Conservation (phyloP, 1,139 yeast species). For the Saccharomyces hybrid region DNA sequence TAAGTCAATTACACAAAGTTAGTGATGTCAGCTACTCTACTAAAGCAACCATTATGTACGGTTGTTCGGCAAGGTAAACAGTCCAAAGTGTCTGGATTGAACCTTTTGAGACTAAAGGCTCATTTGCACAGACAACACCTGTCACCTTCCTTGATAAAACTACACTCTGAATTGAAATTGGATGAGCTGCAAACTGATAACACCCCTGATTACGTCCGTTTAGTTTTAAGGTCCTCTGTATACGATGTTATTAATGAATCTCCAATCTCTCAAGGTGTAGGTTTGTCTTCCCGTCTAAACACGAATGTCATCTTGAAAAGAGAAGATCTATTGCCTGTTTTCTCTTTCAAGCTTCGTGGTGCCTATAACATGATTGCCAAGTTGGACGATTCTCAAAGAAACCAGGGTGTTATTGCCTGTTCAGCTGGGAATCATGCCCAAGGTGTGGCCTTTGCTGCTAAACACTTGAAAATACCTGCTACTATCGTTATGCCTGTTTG, state of each 20-base stretch:
- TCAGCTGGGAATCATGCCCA: slow-evolving; percentile 99
- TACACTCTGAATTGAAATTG: slow-evolving; percentile 34
- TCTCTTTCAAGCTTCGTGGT: slow-evolving; percentile 92
- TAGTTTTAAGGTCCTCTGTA: slow-evolving; percentile 84
- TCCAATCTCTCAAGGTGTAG: slow-evolving; percentile 71
- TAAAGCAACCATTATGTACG: neutral
- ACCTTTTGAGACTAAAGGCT: neutral
- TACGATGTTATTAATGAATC: slow-evolving; percentile 92
- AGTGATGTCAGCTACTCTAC: neutral
- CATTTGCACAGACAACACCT: slow-evolving; percentile 2
- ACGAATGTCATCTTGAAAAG: slow-evolving; percentile 74
- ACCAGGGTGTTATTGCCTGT: slow-evolving; percentile 92
- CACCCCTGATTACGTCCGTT: slow-evolving; percentile 87
- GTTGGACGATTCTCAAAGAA: slow-evolving; percentile 55
- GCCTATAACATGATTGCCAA: slow-evolving; percentile 97
- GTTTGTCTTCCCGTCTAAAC: slow-evolving; percentile 64
- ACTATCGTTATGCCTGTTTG: slow-evolving; percentile 98
- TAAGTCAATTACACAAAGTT: neutral
- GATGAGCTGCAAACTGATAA: slow-evolving; percentile 52
- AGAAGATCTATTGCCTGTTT: slow-evolving; percentile 91
- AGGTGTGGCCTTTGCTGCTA: slow-evolving; percentile 93
- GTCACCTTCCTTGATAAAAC: slow-evolving; percentile 19
- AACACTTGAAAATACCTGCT: slow-evolving; percentile 76
- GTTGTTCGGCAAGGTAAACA: neutral
- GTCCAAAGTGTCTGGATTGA: neutral